These are phyloP conservation scores for Papiliotrema laurentii DNA, from an alignment of 1,284 basidiomycete genomes.

Conservation along the genomic window DNA sequence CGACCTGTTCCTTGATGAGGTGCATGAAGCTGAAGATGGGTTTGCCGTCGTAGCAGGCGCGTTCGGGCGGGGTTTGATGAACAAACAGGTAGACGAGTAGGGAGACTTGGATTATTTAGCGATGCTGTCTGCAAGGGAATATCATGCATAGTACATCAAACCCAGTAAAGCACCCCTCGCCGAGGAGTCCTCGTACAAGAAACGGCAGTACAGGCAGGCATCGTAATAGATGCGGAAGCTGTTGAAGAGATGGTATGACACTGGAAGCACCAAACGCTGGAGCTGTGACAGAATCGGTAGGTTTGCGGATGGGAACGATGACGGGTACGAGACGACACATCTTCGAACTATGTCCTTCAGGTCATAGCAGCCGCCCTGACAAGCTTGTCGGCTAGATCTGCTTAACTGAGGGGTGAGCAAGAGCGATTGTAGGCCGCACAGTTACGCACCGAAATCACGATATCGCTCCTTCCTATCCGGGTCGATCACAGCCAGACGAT, in stretches of 20 bases:
- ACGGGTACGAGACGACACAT: no score
- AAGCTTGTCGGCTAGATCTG: no score
- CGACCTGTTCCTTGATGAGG: conserved; percentile 80
- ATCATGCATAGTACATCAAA: conserved; percentile 9
- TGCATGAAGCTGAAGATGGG: conserved; percentile 75
- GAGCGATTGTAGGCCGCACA: neutral
- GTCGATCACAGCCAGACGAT: conserved; percentile 39
- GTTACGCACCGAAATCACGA: conserved; percentile 34
- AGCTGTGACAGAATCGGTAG: no score
- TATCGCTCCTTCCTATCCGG: conserved; percentile 43
- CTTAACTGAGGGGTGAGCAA: neutral
- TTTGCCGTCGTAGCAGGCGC: conserved; percentile 75
- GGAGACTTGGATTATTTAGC: neutral
- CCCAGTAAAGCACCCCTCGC: no score
- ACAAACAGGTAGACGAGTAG: conserved; percentile 4
- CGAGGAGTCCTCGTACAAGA: no score
- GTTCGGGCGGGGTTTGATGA: conserved; percentile 68
- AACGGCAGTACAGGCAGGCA: no score
- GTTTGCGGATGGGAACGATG: no score
- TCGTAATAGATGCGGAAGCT: no score
- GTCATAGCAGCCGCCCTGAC: no score
- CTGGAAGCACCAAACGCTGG: no score
- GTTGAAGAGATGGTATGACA: no score
- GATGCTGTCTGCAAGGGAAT: neutral
- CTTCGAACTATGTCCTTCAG: no score